Base-by-base conservation (phyloP, 805 yeast species). In the Kuraishia hungarica region DNA sequence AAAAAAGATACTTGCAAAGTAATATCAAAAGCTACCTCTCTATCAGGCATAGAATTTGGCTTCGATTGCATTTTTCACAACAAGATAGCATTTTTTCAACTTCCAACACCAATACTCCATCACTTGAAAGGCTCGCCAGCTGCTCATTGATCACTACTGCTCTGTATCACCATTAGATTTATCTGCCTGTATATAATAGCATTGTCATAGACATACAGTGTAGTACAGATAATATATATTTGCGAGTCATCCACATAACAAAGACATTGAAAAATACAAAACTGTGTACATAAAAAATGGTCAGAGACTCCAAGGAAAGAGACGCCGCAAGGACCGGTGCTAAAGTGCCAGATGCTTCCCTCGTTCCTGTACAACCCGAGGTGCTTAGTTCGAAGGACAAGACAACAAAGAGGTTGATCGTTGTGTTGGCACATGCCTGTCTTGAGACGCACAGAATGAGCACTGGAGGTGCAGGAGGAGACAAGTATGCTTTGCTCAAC, bases 361-460 rank as follows among this genome's bases (percentile, higher is more conserved):
- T 91, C 53, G 92, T 91, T 23, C 98, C 98, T 13, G 84, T 83
- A 50, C 92, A 90, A 58, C 98, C 99, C 39, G 73, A 82, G 24
- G 83, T 90, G 7, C 77, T 92, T 55, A 82, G 82, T 48, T 89
- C 97, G 0, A 87, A 81, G 61, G 98, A 93, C 74, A 93, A 93
- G 66, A 78, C 76, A 58, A 86, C 97, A 11, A 84, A 90, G 70
- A 80, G 99, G 65, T 77, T 94, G 63, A 83, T 94, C 56, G 99
- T 94, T 21, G 99, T 94, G n/a, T 78, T 94, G 50, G 84, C 97
- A 17, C 96, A 91, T 66, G 99, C 99, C 17, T 92, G 97, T 63
- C 76, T 94, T 56, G 99, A 94, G 66, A 92, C 98, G 6, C 96
- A 92, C 70, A 92, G 89, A 70, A 84, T 93, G 69, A 85, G 89